These are phyloP conservation scores for Stagonosporopsis rhizophila DNA, from an alignment of 2,329 filamentous ascomycete genomes.

Conservation along the genomic window DNA sequence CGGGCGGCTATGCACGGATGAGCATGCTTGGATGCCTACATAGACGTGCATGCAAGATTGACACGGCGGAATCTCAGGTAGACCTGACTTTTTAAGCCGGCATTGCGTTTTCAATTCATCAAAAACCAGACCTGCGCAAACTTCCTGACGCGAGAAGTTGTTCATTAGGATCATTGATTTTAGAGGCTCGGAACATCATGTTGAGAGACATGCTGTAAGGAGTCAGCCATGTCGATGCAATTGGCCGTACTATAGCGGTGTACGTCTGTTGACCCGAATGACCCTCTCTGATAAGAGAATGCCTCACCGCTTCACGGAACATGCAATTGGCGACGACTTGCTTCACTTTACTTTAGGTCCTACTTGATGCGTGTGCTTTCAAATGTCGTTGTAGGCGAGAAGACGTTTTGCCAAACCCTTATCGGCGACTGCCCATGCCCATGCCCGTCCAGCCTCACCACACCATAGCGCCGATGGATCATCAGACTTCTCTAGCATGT, in stretches of 20 bases:
- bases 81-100: background rate
- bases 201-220: background rate
- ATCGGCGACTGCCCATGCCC: conserved; percentile 57
- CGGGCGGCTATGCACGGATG: background rate
- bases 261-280: conserved; percentile 2
- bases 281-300: background rate
- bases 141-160: background rate
- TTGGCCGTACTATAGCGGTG: conserved; percentile 12
- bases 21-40: background rate
- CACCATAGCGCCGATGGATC: conserved; percentile 60
- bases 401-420: conserved; percentile 55
- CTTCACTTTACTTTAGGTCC: background rate
- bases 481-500: conserved; percentile 59
- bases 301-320: conserved; percentile 15
- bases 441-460: conserved; percentile 57
- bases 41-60: background rate
- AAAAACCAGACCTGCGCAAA: background rate
- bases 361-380: background rate
- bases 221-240: conserved; percentile 10
- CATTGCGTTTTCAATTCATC: too few relatives aligned
- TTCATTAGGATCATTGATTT: background rate
- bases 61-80: background rate
- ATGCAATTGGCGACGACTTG: conserved; percentile 31
- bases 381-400: conserved; percentile 60
- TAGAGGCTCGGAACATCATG: background rate